phyloP scores from a whole-genome alignment of 768 basidiomycete species.

The Lepiota venenata region DNA sequence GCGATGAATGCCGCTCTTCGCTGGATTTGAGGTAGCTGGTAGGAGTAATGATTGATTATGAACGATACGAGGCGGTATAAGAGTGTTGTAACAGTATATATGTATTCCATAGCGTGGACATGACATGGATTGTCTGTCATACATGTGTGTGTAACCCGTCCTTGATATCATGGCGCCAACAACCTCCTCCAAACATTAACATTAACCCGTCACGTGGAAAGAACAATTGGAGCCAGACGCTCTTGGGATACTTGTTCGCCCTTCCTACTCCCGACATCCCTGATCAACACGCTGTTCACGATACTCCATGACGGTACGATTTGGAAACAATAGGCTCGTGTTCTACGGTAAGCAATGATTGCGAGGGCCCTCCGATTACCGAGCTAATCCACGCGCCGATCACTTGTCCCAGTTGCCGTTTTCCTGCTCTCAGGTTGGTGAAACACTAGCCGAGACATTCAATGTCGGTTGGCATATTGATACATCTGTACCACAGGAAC shows the following conservation, averaged over 20 bases:
- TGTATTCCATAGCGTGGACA: constrained; percentile 2
- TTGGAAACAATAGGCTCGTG: constrained; percentile 49
- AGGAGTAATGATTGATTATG: not conserved
- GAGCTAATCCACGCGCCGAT: not conserved
- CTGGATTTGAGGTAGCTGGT: not conserved
- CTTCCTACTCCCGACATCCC: not conserved
- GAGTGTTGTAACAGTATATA: not conserved
- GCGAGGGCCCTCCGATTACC: constrained; percentile 1
- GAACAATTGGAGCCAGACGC: not conserved
- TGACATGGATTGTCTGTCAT: constrained; percentile 3
- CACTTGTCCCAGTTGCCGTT: constrained; percentile 32
- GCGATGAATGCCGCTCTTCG: not conserved
- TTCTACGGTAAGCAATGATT: constrained; percentile 42
- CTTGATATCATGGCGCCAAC: too few relatives aligned
- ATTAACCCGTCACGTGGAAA: not conserved
- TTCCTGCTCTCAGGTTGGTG: constrained; percentile 42
- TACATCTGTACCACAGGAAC: constrained; percentile 27
- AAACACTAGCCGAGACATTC: not conserved
- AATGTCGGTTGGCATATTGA: not conserved
- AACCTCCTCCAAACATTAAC: too few relatives aligned
- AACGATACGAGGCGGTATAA: constrained; percentile 5
- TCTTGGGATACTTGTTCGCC: not conserved
- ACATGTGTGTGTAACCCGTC: not conserved
- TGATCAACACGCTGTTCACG: not conserved
- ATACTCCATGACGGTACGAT: constrained; percentile 54